These are phyloP conservation scores for Botrytis fabae DNA, from an alignment of 2,329 filamentous ascomycete species.

Conservation along the genomic window DNA sequence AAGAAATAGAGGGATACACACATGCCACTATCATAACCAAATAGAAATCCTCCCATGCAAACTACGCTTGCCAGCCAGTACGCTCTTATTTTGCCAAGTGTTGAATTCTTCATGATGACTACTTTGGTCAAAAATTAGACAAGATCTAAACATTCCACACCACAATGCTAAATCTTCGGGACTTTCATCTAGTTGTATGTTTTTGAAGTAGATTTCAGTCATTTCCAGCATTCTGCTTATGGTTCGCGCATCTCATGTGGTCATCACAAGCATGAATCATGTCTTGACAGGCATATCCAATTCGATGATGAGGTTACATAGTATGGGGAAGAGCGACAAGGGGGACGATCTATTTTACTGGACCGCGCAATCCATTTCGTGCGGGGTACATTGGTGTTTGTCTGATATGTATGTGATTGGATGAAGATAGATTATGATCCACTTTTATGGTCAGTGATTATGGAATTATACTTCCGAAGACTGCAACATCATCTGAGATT, in stretches of 20 bases:
- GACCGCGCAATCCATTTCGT: neutral
- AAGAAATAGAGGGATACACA: neutral
- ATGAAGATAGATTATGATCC: neutral
- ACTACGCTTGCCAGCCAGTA: slow-evolving; percentile 54
- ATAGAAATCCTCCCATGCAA: slow-evolving; percentile 52
- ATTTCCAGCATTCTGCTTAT: neutral
- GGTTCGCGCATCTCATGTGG: neutral
- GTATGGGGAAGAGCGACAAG: neutral
- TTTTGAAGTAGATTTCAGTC: neutral
- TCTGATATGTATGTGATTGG: neutral
- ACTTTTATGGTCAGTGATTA: neutral
- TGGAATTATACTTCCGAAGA: neutral
- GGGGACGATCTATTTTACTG: neutral
- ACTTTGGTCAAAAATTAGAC: neutral
- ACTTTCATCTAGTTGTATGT: neutral
- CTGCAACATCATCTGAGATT: neutral
- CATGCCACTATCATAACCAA: slow-evolving; percentile 46
- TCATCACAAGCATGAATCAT: neutral
- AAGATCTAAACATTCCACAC: neutral
- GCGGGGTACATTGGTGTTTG: neutral
- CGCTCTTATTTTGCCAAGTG: slow-evolving; percentile 47
- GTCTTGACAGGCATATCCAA: neutral
- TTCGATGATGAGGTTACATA: neutral
- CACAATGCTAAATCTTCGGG: neutral
- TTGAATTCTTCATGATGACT: neutral